Evolutionary conservation across 2,329 filamentous ascomycete genomes (phyloP), one percentile per base, ranked within the genome.

Genomic region (Penicillium hordei): DNA sequence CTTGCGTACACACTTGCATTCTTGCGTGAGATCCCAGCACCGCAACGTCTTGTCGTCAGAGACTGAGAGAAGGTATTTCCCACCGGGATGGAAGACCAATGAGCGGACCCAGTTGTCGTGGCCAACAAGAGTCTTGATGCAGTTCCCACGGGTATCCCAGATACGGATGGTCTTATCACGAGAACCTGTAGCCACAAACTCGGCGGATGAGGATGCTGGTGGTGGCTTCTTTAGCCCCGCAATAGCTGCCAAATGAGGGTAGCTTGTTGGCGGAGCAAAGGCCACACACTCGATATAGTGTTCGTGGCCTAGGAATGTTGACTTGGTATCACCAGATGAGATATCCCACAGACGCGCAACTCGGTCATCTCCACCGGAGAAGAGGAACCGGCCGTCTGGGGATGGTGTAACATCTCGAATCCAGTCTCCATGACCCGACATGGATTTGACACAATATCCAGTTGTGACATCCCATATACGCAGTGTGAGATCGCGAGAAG

Each of bases 41-140:
- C 93, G 83, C 59, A 97, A 82, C 5, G 91, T 93, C 78, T 94
- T 96, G 78, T 97, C 93, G 72, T 97, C 93, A 17, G 89, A 85
- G 21, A 89, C 90, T 7, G 89, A 93, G 6, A 97, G 78, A 1
- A 97, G 82, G 69, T 94, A 97, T 75, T 93, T 95, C 43, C 93
- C 93, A 9, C 91, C 90, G 0, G 93, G 93, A 68, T 97, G 93
- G 73, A 96, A 97, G 10, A 91, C 86, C 6, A 97, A 76, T 0
- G 84, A 89, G 33, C 91, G 86, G 9, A 97, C 86, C 93, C 93
- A 97, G 72, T 97, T 97, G 73, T 97, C 93, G 72, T 97, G 93
- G 1, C 93, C 93, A 1, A 86, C 78, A 1, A 97, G 80, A 0
- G 89, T 94, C 73, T 91, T 93, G 71, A 97, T 86, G 62, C 91